Percentiles rank a stretch among this genome's conserved stretches.
Conservation (phyloP, 345 rosid genomes). For the Syzygium grande region DNA sequence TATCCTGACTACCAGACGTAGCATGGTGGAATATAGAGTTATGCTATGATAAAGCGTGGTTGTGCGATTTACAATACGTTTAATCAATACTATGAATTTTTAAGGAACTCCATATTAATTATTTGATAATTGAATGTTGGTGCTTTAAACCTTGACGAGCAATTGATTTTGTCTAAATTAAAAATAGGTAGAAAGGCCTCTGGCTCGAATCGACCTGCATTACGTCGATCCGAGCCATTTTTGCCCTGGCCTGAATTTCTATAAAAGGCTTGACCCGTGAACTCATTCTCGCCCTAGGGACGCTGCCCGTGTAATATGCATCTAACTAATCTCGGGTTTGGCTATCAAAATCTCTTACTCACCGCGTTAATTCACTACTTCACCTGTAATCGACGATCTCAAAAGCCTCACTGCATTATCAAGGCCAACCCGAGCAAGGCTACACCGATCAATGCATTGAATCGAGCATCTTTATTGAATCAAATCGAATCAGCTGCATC, state of each 20-base stretch:
- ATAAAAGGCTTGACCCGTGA: background rate
- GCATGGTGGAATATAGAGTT: no score
- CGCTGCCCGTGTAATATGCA: background rate
- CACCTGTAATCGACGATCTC: background rate
- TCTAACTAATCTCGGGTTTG: background rate
- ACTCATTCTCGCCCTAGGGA: background rate
- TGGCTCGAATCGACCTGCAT: fast-evolving
- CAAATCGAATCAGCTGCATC: fast-evolving
- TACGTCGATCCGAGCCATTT: background rate
- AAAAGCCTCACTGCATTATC: background rate
- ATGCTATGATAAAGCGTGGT: no score
- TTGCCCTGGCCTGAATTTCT: background rate
- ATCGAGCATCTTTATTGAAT: background rate
- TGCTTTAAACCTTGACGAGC: no score
- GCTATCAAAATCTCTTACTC: background rate
- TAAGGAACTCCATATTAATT: no score
- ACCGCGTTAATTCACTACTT: background rate
- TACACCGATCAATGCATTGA: background rate
- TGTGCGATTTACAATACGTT: background rate
- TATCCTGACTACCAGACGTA: no score
- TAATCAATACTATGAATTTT: no score
- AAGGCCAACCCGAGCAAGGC: background rate
- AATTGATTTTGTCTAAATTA: no score
- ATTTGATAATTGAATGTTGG: no score
- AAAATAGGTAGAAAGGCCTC: background rate